These are phyloP conservation scores for Pleochaeta shiraiana DNA, from an alignment of 2,329 filamentous ascomycete genomes.

Conservation along the genomic window DNA sequence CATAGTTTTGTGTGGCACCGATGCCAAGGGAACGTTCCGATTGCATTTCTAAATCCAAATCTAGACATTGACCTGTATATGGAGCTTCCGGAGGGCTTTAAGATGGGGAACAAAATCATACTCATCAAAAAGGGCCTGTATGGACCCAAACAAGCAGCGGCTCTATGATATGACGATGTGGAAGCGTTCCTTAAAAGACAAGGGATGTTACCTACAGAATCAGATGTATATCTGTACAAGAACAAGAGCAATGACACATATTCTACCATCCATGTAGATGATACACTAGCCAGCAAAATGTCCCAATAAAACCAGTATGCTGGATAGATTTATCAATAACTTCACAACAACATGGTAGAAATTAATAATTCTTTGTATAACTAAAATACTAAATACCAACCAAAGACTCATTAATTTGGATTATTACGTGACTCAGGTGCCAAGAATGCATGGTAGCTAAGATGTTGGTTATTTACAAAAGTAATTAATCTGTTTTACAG, in stretches of 20 bases:
- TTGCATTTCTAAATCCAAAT: neutral
- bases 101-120: neutral
- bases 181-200: neutral
- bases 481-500: too few species aligned
- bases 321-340: too few species aligned
- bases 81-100: neutral
- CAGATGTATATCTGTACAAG: neutral
- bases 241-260: neutral
- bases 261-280: neutral
- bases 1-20: neutral
- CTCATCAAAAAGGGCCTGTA: neutral
- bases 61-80: constrained; percentile 1
- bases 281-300: too few species aligned
- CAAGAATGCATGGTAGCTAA: too few species aligned
- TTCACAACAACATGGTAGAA: too few species aligned
- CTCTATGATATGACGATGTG: neutral
- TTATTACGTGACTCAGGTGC: too few species aligned
- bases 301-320: too few species aligned
- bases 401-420: too few species aligned
- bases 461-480: too few species aligned
- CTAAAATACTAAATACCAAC: too few species aligned
- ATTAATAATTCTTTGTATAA: too few species aligned
- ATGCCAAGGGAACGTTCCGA: neutral
- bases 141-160: neutral
- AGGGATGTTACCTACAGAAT: neutral